These are phyloP conservation scores for Cladochytrium replicatum DNA, from an alignment of 192 early-diverging fungal genomes.

Conservation along the genomic window DNA sequence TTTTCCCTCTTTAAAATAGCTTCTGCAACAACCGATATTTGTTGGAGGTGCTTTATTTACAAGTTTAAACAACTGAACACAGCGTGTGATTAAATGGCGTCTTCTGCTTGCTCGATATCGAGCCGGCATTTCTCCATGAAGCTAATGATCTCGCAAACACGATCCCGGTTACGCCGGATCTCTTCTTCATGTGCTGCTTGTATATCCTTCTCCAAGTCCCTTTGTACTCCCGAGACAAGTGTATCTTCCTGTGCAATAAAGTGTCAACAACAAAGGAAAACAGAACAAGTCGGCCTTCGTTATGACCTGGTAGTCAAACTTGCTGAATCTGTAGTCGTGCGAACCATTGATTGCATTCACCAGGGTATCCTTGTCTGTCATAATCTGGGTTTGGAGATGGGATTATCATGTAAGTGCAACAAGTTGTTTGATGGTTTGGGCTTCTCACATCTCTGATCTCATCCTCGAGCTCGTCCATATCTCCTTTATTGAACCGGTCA, in stretches of 20 bases:
- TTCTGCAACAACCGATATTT: too few relatives aligned
- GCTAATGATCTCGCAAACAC: slow-evolving; percentile 45
- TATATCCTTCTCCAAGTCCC: slow-evolving; percentile 36
- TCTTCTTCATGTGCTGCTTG: slow-evolving; percentile 39
- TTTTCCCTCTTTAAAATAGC: too few relatives aligned
- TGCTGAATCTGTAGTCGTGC: slow-evolving; percentile 45
- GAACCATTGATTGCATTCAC: slow-evolving; percentile 48
- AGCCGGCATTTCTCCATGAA: slow-evolving; percentile 40
- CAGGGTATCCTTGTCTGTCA: slow-evolving; percentile 49
- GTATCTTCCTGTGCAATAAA: slow-evolving; percentile 34
- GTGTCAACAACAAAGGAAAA: slow-evolving; percentile 2
- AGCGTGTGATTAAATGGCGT: too few relatives aligned
- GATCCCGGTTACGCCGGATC: slow-evolving; percentile 38
- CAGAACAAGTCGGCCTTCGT: not conserved
- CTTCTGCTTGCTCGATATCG: slow-evolving; percentile 51
- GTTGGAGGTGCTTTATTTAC: too few relatives aligned
- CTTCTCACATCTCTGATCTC: slow-evolving; percentile 27
- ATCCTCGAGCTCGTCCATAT: slow-evolving; percentile 41
- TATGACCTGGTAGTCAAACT: slow-evolving; percentile 42
- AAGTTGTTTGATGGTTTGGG: not conserved
- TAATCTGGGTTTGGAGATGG: too few relatives aligned
- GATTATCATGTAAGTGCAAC: too few relatives aligned
- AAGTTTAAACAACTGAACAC: too few relatives aligned
- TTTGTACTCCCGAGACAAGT: slow-evolving; percentile 36
- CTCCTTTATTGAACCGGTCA: slow-evolving; percentile 49